Base-by-base conservation (phyloP, 2,329 filamentous ascomycete species). In the Diaporthe citriasiana region DNA sequence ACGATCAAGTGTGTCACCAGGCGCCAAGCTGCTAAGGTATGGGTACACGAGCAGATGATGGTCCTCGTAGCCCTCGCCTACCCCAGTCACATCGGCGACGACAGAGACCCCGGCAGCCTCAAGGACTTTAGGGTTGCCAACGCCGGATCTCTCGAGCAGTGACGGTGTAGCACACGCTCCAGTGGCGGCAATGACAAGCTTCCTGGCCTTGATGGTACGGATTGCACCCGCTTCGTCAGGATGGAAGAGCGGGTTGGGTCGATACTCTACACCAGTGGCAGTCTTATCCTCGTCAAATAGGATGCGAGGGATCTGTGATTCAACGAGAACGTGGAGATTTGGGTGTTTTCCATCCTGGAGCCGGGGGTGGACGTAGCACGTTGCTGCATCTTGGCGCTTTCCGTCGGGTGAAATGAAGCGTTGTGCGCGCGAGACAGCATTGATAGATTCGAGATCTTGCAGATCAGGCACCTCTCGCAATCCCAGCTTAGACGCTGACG, bases 241-340 rank as follows among this genome's bases (percentile, higher is more conserved):
- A 71, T 85, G 80, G 73, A 82, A 82, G 1, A 80, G 79, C 17
- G 81, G 79, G 75, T 83, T 87, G 55, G 82, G 84, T 73, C 84
- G 84, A 74, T 86, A 88, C 77, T 89, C 87, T 4, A 90, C 84
- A 0, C 87, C 89, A 1, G 82, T 82, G 12, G 89, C 89, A 57
- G 81, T 78, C 27, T 83, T 85, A 35, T 30, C 17, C 19, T 84
- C 82, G 33, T 88, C 85, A 73, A 89, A 87, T 3, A 88, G 71
- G 19, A 89, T 82, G 6, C 85, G 84, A 4, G 84, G 80, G 5
- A 90, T 87, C 76, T 88, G 86, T 17, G 85, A 83, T 75, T 91
- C 84, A 0, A 87, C 82, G 4, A 91, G 81, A 10, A 91, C 84
- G 71, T 90, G 87, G 0, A 92, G 83, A 68, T 90, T 89, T 0